These are phyloP conservation scores for Penicillium nordicum DNA, from an alignment of 2,329 filamentous ascomycete species.

Conservation along the genomic window DNA sequence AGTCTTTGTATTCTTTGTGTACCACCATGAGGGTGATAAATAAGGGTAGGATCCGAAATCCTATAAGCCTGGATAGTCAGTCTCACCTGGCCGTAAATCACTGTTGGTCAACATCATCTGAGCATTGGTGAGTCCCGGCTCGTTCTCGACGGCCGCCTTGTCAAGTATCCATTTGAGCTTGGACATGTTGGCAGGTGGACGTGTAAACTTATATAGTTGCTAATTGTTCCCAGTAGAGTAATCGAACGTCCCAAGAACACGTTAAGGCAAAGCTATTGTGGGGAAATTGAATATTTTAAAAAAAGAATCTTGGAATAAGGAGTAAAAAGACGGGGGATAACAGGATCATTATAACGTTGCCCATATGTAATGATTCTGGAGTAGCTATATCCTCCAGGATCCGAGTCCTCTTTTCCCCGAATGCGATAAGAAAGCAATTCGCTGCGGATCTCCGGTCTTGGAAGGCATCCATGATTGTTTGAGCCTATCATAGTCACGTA, in stretches of 20 bases:
- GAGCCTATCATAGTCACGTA: constrained; percentile 11
- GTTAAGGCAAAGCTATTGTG: not conserved
- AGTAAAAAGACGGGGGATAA: not conserved
- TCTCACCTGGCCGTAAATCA: constrained; percentile 65
- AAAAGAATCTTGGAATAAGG: not conserved
- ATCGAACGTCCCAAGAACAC: not conserved
- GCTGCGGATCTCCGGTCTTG: not conserved
- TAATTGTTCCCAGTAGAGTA: not conserved
- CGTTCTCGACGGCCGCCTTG: constrained; percentile 69
- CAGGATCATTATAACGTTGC: not conserved
- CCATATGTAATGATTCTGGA: not conserved
- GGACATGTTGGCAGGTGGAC: constrained; percentile 20
- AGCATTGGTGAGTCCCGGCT: constrained; percentile 70
- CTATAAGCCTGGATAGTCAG: constrained; percentile 4
- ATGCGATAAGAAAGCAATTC: not conserved
- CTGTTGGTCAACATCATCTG: constrained; percentile 86
- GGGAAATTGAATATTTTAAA: not conserved
- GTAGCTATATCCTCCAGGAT: not conserved
- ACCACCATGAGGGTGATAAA: not conserved
- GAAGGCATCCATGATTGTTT: not conserved
- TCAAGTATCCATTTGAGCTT: constrained; percentile 33
- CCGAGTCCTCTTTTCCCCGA: not conserved
- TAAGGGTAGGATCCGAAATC: not conserved
- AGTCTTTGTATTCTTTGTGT: not conserved
- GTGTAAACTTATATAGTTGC: not conserved